Base-by-base conservation (phyloP, 768 basidiomycete genomes). In the Leccinum incarnatum region DNA sequence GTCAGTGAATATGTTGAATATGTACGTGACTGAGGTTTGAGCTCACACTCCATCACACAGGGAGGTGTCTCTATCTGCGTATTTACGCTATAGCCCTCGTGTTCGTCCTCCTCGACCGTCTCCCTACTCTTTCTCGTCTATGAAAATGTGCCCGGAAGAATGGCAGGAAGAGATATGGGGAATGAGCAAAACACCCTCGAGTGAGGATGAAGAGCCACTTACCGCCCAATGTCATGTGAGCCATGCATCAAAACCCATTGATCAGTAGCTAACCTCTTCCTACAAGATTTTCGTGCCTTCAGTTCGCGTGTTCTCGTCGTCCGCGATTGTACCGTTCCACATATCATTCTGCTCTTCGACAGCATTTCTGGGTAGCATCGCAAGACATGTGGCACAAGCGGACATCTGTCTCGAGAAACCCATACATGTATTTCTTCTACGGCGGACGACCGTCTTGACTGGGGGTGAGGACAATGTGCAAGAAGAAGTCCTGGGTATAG, bases 321-420 rank as follows among this genome's bases (percentile, higher is more conserved):
- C 74, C 2, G 85, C 88, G 56, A 75, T 70, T 7, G 84, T 89
- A 15, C 86, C 87, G 1, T 86, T 89, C 70, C 85, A 88, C 65
- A 63, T 89, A 40, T 86, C 87, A 58, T 74, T 89, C 21, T 77
- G 74, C 45, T 85, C 80, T 74, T 75, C 60, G 69, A 74, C 40
- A 69, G 81, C 64, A 64, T 84, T 66, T 52, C 42, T 75, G 40
- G 54, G 32, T 27, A 65, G 32, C 30, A 53, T 67, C 30, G 56
- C 63, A 1, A 23, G 47, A 14, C 52, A 57, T 25, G 37, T 63
- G 34, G 45, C 48, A 14, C 58, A 53, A 32, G 51, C 27, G 10
- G 56, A 70, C 3, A 34, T 56, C 36, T 56, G 51, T 51, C 42
- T 65, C 34, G 58, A 63, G 52, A 63, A 55, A 25, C 65, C 75